Percentiles rank a stretch among this genome's conserved stretches.
These are phyloP conservation scores for Myxozyma neglecta DNA, from an alignment of 805 yeast genomes.

Conservation along the genomic window DNA sequence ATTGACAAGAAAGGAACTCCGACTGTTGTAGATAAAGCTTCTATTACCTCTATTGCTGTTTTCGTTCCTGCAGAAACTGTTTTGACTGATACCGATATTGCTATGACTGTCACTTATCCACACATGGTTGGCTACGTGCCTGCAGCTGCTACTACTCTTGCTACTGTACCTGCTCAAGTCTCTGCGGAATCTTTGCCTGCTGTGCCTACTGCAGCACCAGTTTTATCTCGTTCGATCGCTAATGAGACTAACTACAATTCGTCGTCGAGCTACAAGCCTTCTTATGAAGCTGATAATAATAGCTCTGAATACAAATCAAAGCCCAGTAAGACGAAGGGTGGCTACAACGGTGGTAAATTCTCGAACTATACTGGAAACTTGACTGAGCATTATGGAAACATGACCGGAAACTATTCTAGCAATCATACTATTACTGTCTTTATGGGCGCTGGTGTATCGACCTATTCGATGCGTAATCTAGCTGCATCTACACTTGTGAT, in stretches of 20 bases:
- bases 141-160: slow-evolving; percentile 12
- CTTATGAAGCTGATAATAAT: neutral
- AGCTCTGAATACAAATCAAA: neutral
- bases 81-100: slow-evolving; percentile 11
- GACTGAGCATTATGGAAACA: slow-evolving; percentile 3
- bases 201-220: neutral
- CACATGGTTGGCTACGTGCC: slow-evolving; percentile 25
- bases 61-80: slow-evolving; percentile 23
- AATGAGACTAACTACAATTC: neutral
- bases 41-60: slow-evolving; percentile 21
- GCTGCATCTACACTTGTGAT: slow-evolving; percentile 10
- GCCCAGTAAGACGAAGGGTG: neutral
- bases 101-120: slow-evolving; percentile 27
- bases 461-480: neutral
- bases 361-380: neutral
- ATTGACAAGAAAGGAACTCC: neutral
- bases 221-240: neutral
- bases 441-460: slow-evolving; percentile 3
- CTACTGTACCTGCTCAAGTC: slow-evolving; percentile 2
- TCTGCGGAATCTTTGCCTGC: too few species aligned
- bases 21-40: slow-evolving; percentile 1
- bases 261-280: neutral
- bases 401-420: slow-evolving; percentile 11
- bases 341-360: neutral
- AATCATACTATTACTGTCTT: slow-evolving; percentile 4